These are phyloP conservation scores for Papilionanthe hybrid DNA, from an alignment of 116 monocot species.

Conservation along the genomic window DNA sequence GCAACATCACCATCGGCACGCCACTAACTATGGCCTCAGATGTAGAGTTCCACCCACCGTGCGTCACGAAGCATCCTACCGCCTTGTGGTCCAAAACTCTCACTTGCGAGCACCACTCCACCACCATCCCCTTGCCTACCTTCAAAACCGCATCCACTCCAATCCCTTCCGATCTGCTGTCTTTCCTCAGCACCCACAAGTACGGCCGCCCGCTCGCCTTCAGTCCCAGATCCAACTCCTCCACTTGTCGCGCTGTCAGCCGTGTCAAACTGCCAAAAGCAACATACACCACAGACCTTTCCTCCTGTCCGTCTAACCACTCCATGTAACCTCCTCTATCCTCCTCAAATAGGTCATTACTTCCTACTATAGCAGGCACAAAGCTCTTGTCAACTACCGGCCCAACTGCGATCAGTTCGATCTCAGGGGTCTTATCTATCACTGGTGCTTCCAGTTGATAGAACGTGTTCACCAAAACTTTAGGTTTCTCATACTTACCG, in stretches of 20 bases:
- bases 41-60: constrained; percentile 42
- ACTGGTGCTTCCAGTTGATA: too few relatives aligned
- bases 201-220: constrained; percentile 33
- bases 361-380: background rate
- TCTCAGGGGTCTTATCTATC: too few relatives aligned
- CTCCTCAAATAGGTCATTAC: constrained; percentile 1
- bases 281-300: background rate
- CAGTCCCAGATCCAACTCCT: constrained; percentile 21
- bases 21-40: background rate
- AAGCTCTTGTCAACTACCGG: too few relatives aligned
- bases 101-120: constrained; percentile 9
- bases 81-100: background rate
- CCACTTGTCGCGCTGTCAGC: constrained; percentile 16
- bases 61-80: constrained; percentile 33
- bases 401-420: too few relatives aligned
- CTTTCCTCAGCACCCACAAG: constrained; percentile 29
- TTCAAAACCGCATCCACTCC: background rate
- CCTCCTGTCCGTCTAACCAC: constrained; percentile 29
- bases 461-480: too few relatives aligned
- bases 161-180: background rate
- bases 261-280: constrained; percentile 7
- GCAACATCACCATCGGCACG: constrained; percentile 14
- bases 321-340: constrained; percentile 16
- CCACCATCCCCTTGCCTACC: constrained; percentile 15
- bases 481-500: too few relatives aligned